phyloP scores from a whole-genome alignment of 2,329 filamentous ascomycete species.

The Xylogone sp. region DNA sequence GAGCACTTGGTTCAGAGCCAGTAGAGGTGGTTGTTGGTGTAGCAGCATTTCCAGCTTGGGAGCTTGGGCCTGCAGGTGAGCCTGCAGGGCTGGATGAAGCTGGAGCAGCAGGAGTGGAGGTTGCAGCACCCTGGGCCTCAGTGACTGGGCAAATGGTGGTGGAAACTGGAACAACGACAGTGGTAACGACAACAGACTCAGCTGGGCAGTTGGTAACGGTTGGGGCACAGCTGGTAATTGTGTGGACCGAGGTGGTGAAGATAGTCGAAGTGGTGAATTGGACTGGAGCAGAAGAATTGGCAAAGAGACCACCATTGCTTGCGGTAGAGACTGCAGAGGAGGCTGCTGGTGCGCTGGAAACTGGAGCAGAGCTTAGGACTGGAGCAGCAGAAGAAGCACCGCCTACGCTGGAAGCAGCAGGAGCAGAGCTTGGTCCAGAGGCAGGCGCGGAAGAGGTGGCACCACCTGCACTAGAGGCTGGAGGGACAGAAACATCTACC shows the following conservation, averaged over 20 bases:
- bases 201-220: slow-evolving; percentile 48
- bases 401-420: too few species aligned
- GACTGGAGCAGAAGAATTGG: slow-evolving; percentile 2
- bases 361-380: background rate
- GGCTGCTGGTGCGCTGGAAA: background rate
- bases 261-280: slow-evolving; percentile 36
- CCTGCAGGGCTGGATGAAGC: background rate
- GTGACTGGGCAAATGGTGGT: slow-evolving; percentile 27
- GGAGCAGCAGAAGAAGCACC: slow-evolving; percentile 1
- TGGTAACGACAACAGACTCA: slow-evolving; percentile 11
- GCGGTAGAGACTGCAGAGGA: background rate
- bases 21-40: slow-evolving; percentile 10
- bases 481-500: background rate
- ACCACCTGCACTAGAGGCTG: slow-evolving; percentile 3
- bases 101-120: slow-evolving; percentile 1
- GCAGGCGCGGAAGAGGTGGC: slow-evolving; percentile 12
- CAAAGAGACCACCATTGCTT: slow-evolving; percentile 1
- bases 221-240: slow-evolving; percentile 46
- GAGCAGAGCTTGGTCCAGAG: slow-evolving; percentile 1
- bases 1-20: slow-evolving; percentile 34
- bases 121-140: slow-evolving; percentile 10
- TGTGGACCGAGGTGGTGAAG: slow-evolving; percentile 45
- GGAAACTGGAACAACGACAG: slow-evolving; percentile 12
- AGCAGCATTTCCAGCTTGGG: slow-evolving; percentile 3
- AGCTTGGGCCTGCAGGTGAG: too few species aligned